Conservation (phyloP, 1,284 basidiomycete genomes). For the Taiwanofungus camphoratus region DNA sequence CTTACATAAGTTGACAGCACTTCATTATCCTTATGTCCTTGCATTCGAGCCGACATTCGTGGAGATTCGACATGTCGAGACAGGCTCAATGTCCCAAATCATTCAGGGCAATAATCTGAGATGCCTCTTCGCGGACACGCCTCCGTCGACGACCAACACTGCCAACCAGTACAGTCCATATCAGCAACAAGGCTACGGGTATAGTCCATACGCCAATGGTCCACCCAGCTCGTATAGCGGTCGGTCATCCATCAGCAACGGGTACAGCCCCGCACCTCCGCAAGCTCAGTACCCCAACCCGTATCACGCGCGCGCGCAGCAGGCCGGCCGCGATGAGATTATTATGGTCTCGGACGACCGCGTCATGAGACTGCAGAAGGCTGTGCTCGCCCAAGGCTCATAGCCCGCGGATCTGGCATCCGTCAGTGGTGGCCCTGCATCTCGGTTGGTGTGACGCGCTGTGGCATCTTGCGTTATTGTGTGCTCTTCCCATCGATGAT, state of each 20-base stretch:
- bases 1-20: conserved; percentile 45
- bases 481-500: conserved; percentile 5
- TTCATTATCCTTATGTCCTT: conserved; percentile 95
- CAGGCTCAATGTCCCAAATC: conserved; percentile 88
- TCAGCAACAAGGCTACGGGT: conserved; percentile 24
- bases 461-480: conserved; percentile 18
- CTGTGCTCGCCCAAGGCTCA: conserved; percentile 13
- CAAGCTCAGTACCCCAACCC: conserved; percentile 35
- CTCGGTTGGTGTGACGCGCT: conserved; percentile 11
- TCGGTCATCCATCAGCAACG: conserved; percentile 31
- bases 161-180: conserved; percentile 31
- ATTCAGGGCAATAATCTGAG: conserved; percentile 90
- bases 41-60: conserved; percentile 97
- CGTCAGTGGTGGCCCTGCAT: not conserved
- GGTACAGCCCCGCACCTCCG: conserved; percentile 35
- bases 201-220: conserved; percentile 32
- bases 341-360: conserved; percentile 77
- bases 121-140: conserved; percentile 90
- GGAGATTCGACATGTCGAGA: conserved; percentile 95
- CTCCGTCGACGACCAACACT: conserved; percentile 70
- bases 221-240: conserved; percentile 17
- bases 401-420: conserved; percentile 3
- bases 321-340: conserved; percentile 63
- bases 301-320: conserved; percentile 36
- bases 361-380: conserved; percentile 59